Evolutionary conservation across 306 rosid genomes (phyloP), one percentile per base, ranked within the genome.

Genomic region (Rosa multiflora): DNA sequence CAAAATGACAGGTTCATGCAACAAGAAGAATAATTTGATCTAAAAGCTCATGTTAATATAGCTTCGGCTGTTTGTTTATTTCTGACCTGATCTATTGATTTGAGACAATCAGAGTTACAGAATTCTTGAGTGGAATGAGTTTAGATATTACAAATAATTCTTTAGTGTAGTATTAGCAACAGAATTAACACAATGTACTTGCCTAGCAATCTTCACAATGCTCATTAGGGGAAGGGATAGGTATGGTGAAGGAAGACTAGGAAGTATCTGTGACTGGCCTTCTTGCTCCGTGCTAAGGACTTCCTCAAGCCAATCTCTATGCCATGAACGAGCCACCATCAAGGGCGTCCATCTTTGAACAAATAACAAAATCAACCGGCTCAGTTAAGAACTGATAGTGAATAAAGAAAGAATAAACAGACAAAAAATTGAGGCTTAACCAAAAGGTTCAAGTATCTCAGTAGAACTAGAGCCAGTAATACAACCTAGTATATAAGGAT

Each of bases 321-420:
- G 79, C 99, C 99, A 95, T 0, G 98, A 93, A 23, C 88, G 93
- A 78, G 99, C 97, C 66, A 95, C 97, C 98, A 83, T 89, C 90
- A 89, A 83, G 67, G 99, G 96, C 9, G 88, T 93, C 97, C 92
- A 93, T 78, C 99, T 96, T 86, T 85, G 74, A 83, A 82, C 73
- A 80, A 82, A 80, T 17, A 73, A 66, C 72, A 74, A 53, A 43
- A 77, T 70, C 26, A 80, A 23, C 44, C 70, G 52, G 35, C 56
- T 77, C 74, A 82, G 70, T 63, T 52, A 52, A 73, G 40, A 73
- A 35, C 18, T 80, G 78, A 21, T 56, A 62, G 42, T 37, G 74
- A 69, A 78, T 62, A 15, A 44, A 70, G 39, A 67, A 80, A 26
- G 37, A 44, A 68, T n/a, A 9, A 43, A 42, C 32, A 42, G 63